These are phyloP conservation scores for Daedaleopsis sinensis DNA, from an alignment of 768 basidiomycete species.

Conservation along the genomic window DNA sequence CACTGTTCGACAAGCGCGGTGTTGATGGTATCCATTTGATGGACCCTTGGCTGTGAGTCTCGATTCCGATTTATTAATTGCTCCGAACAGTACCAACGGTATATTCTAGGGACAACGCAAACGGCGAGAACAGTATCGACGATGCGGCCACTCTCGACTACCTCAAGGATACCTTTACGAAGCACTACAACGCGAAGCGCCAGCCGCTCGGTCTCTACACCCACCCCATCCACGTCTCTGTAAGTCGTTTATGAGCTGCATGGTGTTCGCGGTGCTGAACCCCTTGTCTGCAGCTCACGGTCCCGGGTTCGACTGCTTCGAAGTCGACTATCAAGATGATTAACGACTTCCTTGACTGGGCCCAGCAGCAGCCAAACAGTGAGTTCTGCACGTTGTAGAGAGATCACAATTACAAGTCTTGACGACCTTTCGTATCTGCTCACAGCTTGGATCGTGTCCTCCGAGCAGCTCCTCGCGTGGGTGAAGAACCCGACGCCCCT, in stretches of 20 bases:
- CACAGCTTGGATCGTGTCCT: conserved; percentile 74
- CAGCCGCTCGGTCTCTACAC: conserved; percentile 84
- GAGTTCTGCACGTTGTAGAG: conserved; percentile 15
- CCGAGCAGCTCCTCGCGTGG: conserved; percentile 74
- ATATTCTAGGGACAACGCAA: conserved; percentile 51
- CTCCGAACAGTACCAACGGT: not conserved
- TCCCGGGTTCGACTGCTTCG: conserved; percentile 58
- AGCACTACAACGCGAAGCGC: conserved; percentile 72
- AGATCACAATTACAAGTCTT: no score
- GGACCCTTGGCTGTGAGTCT: conserved; percentile 79
- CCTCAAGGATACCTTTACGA: conserved; percentile 74
- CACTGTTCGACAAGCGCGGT: conserved; percentile 65
- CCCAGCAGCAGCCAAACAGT: conserved; percentile 69
- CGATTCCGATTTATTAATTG: not conserved
- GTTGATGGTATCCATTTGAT: conserved; percentile 65
- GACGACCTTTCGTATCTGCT: not conserved
- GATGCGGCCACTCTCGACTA: conserved; percentile 68
- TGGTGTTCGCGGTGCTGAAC: not conserved
- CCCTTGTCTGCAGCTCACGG: conserved; percentile 41
- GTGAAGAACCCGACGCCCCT: conserved; percentile 68
- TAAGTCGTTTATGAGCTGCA: conserved; percentile 28
- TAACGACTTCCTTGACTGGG: conserved; percentile 82
- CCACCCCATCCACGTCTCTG: conserved; percentile 78
- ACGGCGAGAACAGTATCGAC: conserved; percentile 52
- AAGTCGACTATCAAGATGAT: conserved; percentile 72